Base-by-base conservation (phyloP, 2,329 filamentous ascomycete species). In the Coniosporium tulheliwenetii region DNA sequence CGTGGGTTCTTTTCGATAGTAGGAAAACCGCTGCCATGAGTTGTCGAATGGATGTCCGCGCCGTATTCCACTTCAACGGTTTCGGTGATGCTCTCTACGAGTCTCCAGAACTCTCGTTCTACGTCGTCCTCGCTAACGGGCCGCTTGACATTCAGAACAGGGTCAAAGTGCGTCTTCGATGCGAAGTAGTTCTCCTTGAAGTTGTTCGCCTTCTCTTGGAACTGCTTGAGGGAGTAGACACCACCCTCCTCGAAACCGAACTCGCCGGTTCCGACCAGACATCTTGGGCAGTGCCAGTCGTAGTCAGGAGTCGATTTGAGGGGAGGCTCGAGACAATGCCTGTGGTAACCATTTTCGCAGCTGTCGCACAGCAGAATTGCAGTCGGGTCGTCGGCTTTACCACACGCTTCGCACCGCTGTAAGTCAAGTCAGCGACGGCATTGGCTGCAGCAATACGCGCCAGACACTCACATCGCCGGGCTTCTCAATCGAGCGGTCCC, bases 51-150 rank as follows among this genome's bases (percentile, higher is more conserved):
- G 40, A 98, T 95, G 53, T 98, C 91, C 8, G 91, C 91, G 33
- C 91, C 91, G 53, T 98, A 98, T 56, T 98, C 91, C 2, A 98
- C 91, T 58, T 96, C 91, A 1, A 96, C 87, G 0, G 86, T 93
- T 59, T 96, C 91, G 46, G 93, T 89, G 39, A 95, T 71, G 52
- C 87, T 93, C 38, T 91, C 85, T 0, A 96, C 91, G 8, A 96
- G 71, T 50, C 85, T 77, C 91, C 91, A 98, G 58, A 98, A 98
- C 56, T 98, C 91, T 14, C 79, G 78, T 61, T 98, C 91, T 3
- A 98, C 85, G 49, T 96, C 91, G 46, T 96, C 87, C 57, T 98
- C 91, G 0, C 84, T 87, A 29, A 94, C 82, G 0, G 82, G 81
- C 34, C 79, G 75, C 47, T 83, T 78, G 29, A 79, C 82, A 49